phyloP scores from a whole-genome alignment of 768 basidiomycete genomes.

The Podaxis pistillaris region DNA sequence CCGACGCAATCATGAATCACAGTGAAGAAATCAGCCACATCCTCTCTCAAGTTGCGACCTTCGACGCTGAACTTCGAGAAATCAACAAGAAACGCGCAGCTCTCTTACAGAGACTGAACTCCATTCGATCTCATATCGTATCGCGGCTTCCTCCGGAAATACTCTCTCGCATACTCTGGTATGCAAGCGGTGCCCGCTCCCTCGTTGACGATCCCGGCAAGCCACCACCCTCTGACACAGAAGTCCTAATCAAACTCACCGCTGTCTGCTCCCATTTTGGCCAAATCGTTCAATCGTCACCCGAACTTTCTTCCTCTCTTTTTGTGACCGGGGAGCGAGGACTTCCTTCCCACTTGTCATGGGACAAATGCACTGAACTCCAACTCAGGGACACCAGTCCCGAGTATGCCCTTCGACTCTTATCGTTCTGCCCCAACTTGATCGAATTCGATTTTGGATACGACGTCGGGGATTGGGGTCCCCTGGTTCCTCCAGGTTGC shows the following conservation, averaged over 20 bases:
- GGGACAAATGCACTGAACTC: not conserved
- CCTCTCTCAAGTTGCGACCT: not conserved
- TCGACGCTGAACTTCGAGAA: not conserved
- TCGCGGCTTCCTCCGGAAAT: not conserved
- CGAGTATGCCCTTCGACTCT: not conserved
- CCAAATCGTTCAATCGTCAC: not conserved
- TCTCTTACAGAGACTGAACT: not conserved
- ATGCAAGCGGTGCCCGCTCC: not conserved
- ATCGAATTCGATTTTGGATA: not conserved
- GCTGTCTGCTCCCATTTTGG: not conserved
- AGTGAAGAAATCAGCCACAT: not conserved
- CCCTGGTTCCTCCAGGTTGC: not conserved
- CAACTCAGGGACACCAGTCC: not conserved
- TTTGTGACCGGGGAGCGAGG: too few species aligned
- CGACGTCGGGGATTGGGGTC: not conserved
- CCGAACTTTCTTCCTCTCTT: too few species aligned
- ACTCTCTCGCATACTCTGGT: not conserved
- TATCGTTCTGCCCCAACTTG: not conserved
- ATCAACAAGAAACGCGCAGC: not conserved
- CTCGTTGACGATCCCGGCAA: not conserved
- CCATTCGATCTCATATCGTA: not conserved
- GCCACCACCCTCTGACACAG: not conserved
- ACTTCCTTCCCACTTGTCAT: not conserved
- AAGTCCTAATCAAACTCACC: not conserved
- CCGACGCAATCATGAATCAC: not conserved